Conservation (phyloP, 345 rosid species). For the Cochlearia excelsa region DNA sequence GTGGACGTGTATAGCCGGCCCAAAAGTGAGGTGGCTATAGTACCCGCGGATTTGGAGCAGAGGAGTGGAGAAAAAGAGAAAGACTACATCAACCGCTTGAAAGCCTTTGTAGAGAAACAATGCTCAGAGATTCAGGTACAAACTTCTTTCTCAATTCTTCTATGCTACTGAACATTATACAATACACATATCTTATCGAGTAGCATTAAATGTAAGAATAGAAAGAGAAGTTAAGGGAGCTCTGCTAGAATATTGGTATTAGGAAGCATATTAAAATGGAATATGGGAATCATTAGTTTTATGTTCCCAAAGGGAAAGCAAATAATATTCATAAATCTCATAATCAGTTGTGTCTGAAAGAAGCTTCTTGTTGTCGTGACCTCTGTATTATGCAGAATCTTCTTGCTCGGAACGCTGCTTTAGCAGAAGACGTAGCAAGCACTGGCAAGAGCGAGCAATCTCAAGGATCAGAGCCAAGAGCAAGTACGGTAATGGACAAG, state of each 20-base stretch:
- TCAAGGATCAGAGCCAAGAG: slow-evolving; percentile 50
- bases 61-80: slow-evolving; percentile 64
- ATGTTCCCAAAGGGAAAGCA: neutral
- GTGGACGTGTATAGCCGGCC: slow-evolving; percentile 75
- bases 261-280: neutral
- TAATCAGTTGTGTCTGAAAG: slow-evolving; percentile 1
- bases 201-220: neutral
- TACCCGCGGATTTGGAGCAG: slow-evolving; percentile 87
- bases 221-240: neutral
- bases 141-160: neutral
- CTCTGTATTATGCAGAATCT: slow-evolving; percentile 51
- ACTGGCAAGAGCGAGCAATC: slow-evolving; percentile 55
- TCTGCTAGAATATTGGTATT: neutral
- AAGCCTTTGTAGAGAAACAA: slow-evolving; percentile 76
- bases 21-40: slow-evolving; percentile 76
- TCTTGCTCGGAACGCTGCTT: slow-evolving; percentile 73
- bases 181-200: neutral
- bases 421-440: slow-evolving; percentile 85
- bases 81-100: slow-evolving; percentile 70
- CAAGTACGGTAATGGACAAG: slow-evolving; percentile 54
- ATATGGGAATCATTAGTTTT: too few relatives aligned
- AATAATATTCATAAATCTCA: slow-evolving; percentile 7
- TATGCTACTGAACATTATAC: neutral
- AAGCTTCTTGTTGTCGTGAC: slow-evolving; percentile 8
- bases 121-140: slow-evolving; percentile 85